Evolutionary conservation across 257 asterid genomes (phyloP), one percentile per base, ranked within the genome.

Genomic region (Rehmannia glutinosa): DNA sequence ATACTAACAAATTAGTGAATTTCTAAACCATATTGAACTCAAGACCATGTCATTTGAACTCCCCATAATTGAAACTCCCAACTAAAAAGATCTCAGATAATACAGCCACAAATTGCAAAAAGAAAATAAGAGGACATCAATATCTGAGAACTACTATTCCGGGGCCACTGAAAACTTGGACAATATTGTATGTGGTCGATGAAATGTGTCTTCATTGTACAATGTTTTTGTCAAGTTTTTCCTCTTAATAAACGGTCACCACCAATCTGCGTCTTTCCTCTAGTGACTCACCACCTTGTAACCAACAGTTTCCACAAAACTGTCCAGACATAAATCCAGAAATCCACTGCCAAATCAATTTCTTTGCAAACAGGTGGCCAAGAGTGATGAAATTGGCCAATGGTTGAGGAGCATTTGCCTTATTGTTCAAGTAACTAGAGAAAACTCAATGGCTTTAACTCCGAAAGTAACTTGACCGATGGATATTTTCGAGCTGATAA

Each of bases 351-450:
- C n/a, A n/a, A n/a, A n/a, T n/a, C n/a, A n/a, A n/a, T n/a, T n/a
- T n/a, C n/a, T n/a, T n/a, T n/a, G n/a, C n/a, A n/a, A n/a, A n/a
- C n/a, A n/a, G n/a, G n/a, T n/a, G n/a, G n/a, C n/a, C n/a, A n/a
- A n/a, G n/a, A n/a, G n/a, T n/a, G n/a, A n/a, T n/a, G n/a, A n/a
- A n/a, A 16, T 45, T 4, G 52, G 4, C n/a, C 76, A 72, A 72
- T 33, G 33, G 0, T 6, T 46, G 66, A 43, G 9, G 71, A 43
- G 71, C 28, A 3, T 32, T 23, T 73, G 64, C 68, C 80, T 27
- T 64, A 11, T 1, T n/a, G 51, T 27, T 7, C 59, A 75, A 49
- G 80, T 56, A 75, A 75, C 71, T 75, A 5, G 27, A 54, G n/a
- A n/a, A n/a, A n/a, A n/a, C n/a, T n/a, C n/a, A n/a, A n/a, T n/a